Base-by-base conservation (phyloP, 2,329 filamentous ascomycete genomes). In the Ciborinia camelliae region DNA sequence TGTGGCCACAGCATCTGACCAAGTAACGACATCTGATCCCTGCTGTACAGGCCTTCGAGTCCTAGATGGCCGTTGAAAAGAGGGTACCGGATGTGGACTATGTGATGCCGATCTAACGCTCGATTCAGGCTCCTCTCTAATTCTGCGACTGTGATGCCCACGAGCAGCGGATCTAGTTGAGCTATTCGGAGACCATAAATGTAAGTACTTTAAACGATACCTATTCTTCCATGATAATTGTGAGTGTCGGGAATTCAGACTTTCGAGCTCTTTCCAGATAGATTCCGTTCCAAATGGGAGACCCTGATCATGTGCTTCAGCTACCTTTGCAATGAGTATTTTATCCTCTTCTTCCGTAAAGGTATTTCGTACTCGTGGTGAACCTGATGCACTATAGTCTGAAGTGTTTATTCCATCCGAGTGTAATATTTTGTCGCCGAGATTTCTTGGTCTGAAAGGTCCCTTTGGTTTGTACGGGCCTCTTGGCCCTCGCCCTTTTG, bases 1-100 rank as follows among this genome's bases (percentile, higher is more conserved):
- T 10, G 66, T 63, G 35, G 70, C 68, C 23, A 72, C 68, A n/a
- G 72, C 73, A 47, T 74, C 68, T n/a, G 68, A 67, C 73, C 73
- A 75, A 64, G 66, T 72, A 32, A 74, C 65, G 12, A 74, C 68
- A 43, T 64, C 68, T 10, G 71, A 68, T 57, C 73, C 72, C 30
- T 66, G 66, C 41, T 71, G 68, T 15, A 65, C 66, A 57, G 71
- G 73, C 55, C 67, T 71, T 35, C 71, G 65, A 55, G 66, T 35
- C 52, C 71, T 66, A 32, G 53, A 47, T 50, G 71, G 68, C 18
- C 66, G 65, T 32, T 65, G 58, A 23, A 45, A n/a, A 20, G 28
- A 41, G 26, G 51, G 35, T 37, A 45, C 20, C 4, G 54, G n/a
- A 15, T 58, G 20, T 20, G 28, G 39, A 53, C n/a, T 35, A 26